Percentiles rank a stretch among this genome's conserved stretches.
phyloP scores from a whole-genome alignment of 2,329 filamentous ascomycete genomes.

The Fusarium newnesense region DNA sequence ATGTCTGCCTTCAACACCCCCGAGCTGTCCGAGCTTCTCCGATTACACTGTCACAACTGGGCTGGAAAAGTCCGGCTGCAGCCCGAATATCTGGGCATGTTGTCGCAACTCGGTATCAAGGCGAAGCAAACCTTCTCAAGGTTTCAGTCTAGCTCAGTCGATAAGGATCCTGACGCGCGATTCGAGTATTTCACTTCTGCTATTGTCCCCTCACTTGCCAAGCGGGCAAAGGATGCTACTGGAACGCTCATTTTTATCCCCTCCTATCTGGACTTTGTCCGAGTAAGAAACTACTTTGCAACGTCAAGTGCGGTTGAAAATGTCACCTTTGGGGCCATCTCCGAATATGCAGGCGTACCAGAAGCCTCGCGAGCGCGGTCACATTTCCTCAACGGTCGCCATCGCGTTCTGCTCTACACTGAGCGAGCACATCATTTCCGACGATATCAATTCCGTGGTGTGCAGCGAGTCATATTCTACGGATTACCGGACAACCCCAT shows the following conservation, averaged over 20 bases:
- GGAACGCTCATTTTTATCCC: slow-evolving; percentile 92
- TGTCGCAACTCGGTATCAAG: slow-evolving; percentile 77
- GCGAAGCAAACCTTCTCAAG: slow-evolving; percentile 90
- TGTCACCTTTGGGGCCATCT: slow-evolving; percentile 78
- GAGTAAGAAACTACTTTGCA: slow-evolving; percentile 91
- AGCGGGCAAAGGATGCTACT: slow-evolving; percentile 68
- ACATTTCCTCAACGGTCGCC: slow-evolving; percentile 85
- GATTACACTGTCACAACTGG: slow-evolving; percentile 81
- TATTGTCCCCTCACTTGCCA: slow-evolving; percentile 78
- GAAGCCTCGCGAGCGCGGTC: slow-evolving; percentile 87
- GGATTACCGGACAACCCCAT: slow-evolving; percentile 87
- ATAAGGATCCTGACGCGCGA: slow-evolving; percentile 83
- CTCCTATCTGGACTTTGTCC: slow-evolving; percentile 94
- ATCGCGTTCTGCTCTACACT: slow-evolving; percentile 88
- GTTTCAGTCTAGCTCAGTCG: slow-evolving; percentile 76
- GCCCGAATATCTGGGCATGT: slow-evolving; percentile 74
- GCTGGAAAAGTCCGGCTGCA: slow-evolving; percentile 81
- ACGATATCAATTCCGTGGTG: slow-evolving; percentile 83
- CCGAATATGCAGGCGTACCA: slow-evolving; percentile 83
- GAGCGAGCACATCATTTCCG: slow-evolving; percentile 98
- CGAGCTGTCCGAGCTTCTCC: slow-evolving; percentile 84
- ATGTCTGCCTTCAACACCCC: slow-evolving; percentile 87
- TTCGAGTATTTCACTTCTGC: slow-evolving; percentile 92
- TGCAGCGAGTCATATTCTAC: slow-evolving; percentile 88
- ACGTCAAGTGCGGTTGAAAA: slow-evolving; percentile 67